Conservation (phyloP, 176 grass and related monocot species). For the Leersia perrieri region DNA sequence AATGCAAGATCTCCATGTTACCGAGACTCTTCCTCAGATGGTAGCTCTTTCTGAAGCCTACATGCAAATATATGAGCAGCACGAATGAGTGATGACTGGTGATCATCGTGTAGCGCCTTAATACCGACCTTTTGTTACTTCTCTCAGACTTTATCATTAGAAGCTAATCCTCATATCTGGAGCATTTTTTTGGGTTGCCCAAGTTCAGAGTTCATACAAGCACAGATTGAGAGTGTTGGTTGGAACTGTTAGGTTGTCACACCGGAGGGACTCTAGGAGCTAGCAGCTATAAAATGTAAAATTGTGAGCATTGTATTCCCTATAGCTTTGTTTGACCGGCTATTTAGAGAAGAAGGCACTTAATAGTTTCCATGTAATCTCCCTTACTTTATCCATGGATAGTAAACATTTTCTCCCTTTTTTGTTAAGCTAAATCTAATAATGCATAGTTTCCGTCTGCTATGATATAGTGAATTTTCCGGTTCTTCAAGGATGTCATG, state of each 20-base stretch:
- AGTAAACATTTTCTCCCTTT: no score
- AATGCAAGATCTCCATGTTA: constrained; percentile 99
- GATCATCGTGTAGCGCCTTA: not conserved
- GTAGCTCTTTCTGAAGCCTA: constrained; percentile 90
- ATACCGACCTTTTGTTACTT: not conserved
- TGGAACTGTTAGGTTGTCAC: not conserved
- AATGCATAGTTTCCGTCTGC: no score
- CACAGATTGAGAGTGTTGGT: not conserved
- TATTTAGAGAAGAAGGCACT: not conserved
- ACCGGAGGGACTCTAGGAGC: not conserved
- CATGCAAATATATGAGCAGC: constrained; percentile 99
- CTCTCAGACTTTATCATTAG: not conserved
- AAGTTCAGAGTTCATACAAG: not conserved
- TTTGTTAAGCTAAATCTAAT: no score
- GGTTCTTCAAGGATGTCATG: no score
- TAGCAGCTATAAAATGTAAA: not conserved
- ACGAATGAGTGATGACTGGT: constrained; percentile 42
- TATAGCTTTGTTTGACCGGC: not conserved
- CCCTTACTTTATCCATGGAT: not conserved
- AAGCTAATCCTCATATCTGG: not conserved
- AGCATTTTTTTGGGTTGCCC: not conserved
- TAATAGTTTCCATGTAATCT: not conserved
- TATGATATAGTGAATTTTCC: no score
- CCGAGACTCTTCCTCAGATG: constrained; percentile 96
- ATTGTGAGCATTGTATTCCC: not conserved